Conservation (phyloP, 1,284 basidiomycete genomes). For the Polyporus tsugae region DNA sequence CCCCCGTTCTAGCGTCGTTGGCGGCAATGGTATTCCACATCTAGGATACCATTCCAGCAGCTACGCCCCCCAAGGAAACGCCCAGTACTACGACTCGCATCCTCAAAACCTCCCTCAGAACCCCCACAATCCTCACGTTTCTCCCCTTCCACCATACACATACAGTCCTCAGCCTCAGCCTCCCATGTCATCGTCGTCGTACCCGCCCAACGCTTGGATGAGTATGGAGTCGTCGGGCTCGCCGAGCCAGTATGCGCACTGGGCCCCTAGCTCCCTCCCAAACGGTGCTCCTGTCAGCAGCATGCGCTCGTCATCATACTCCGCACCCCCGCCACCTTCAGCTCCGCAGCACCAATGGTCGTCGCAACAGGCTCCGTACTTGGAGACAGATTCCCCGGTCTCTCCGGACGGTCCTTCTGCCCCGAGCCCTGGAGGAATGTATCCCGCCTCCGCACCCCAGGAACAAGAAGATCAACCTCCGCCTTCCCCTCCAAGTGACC, state of each 20-base stretch:
- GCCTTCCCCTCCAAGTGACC: conserved; percentile 48
- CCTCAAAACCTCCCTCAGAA: conserved; percentile 54
- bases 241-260: conserved; percentile 48
- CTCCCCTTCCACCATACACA: conserved; percentile 41
- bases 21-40: conserved; percentile 35
- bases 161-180: conserved; percentile 52
- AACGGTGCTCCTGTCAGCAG: conserved; percentile 50
- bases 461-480: conserved; percentile 34
- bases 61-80: conserved; percentile 45
- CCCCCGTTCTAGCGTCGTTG: conserved; percentile 49
- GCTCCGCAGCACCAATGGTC: conserved; percentile 41
- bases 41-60: conserved; percentile 36
- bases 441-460: conserved; percentile 27
- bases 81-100: conserved; percentile 55
- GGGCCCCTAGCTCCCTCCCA: conserved; percentile 47
- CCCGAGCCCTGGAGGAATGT: conserved; percentile 33
- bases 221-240: conserved; percentile 47
- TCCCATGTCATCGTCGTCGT: conserved; percentile 46
- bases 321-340: conserved; percentile 43
- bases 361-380: conserved; percentile 39
- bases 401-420: conserved; percentile 34
- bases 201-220: conserved; percentile 59
- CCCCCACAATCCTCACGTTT: conserved; percentile 48
- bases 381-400: conserved; percentile 34
- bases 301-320: conserved; percentile 57